Evolutionary conservation across 2,329 filamentous ascomycete species (phyloP), one percentile per base, ranked within the genome.

Genomic region (Aspergillus luchuensis): DNA sequence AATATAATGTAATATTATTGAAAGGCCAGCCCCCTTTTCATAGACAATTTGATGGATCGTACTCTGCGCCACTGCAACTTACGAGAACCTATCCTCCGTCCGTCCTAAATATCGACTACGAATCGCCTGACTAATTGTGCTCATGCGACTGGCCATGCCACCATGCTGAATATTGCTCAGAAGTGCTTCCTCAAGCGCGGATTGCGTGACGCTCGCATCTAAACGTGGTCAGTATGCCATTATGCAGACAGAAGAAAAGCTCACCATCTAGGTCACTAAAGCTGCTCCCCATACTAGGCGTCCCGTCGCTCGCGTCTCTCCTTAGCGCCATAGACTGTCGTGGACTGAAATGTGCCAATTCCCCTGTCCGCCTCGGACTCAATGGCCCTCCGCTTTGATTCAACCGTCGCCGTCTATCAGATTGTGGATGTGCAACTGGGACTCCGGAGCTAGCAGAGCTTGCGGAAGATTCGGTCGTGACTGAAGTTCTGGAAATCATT

Each of bases 171-270:
- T 87, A 58, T 87, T 85, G 67, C 85, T 87, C 64, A 88, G 73
- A 45, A 88, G 74, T 5, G 86, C 86, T 66, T 89, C 87, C 67
- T 89, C 86, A 25, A 89, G 75, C 3, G 87, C 87, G 13, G 84
- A 87, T 68, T 88, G 85, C 55, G 86, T 88, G 21, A 89, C 84
- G 62, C 85, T 87, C 7, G 85, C 81, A 76, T 87, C 85, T 85
- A 63, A 17, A 48, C 56, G 45, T 17, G 56, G 58, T 59, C 15
- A 56, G 38, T 48, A 54, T 25, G 10, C 1, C 8, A 8, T 5
- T 43, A 10, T 8, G 33, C n/a, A 19, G 11, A 55, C 15, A 8
- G 10, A 28, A 10, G 23, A 30, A 6, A 25, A 17, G 62, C 72
- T 59, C 74, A 84, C 85, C 85, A 70, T 89, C 87, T 38, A 89